Evolutionary conservation across 495 filamentous ascomycete species (phyloP), one percentile per base, ranked within the genome.

Genomic region (Aspergillus olivimuriae): DNA sequence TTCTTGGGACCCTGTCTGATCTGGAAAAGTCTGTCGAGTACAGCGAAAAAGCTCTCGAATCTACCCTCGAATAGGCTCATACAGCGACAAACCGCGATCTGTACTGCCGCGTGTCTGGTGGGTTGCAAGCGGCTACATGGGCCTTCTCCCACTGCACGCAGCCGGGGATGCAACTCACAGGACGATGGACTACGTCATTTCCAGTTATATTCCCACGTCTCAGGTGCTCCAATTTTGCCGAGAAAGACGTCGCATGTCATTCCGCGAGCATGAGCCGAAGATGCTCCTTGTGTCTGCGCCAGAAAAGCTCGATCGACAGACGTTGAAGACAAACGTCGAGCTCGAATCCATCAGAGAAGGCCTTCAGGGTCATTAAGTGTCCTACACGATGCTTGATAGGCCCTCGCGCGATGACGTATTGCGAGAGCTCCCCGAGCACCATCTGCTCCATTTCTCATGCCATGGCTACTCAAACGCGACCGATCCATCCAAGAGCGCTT

Each of bases 391-490:
- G 10, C 44, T 43, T n/a, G 12, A 24, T 16, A 23, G 9, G 14
- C 17, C 39, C 20, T 14, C 15, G 7, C 21, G 14, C 20, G 38
- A 11, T 8, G 14, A 48, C 9, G 45, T 42, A 22, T 36, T 37
- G 12, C 5, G 12, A 37, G 16, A 34, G 14, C 24, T 50, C 17
- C 24, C 22, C 4, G 14, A 4, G 18, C 28, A 30, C 14, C 14
- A 39, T 16, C 4, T 50, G 6, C 2, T 44, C 30, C 47, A 50
- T 30, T 50, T 50, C 26, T 17, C 47, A 44, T 44, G 47, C 34
- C 47, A 50, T 20, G 47, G 34, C 4, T 2, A 34, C 1, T 34
- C 47, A 9, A 28, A 50, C 20, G 5, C 47, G 2, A 28, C 2
- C 6, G 21, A 44, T 24, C 47, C 47, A n/a, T 34, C 28, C 8